phyloP scores from a whole-genome alignment of 2,329 filamentous ascomycete species.

The Fusarium gaditjirri region DNA sequence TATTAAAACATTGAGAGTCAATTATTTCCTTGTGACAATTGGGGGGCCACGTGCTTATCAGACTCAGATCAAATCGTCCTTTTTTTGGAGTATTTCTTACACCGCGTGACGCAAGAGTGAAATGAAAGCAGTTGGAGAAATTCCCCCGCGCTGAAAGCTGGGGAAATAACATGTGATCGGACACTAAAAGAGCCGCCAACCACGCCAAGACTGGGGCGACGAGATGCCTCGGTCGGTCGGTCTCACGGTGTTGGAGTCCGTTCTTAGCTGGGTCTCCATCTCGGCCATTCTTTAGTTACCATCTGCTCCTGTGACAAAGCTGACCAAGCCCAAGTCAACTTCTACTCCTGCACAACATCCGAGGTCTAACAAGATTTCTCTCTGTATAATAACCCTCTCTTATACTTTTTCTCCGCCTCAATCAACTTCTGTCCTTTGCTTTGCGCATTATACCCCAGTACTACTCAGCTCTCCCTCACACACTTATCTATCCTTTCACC shows the following conservation, averaged over 20 bases:
- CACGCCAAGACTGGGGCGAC: constrained; percentile 38
- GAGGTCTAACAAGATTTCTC: constrained; percentile 39
- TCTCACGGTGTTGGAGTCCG: constrained; percentile 42
- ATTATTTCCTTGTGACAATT: constrained; percentile 33
- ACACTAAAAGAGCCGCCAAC: constrained; percentile 38
- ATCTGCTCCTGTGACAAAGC: constrained; percentile 28
- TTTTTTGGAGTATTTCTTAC: constrained; percentile 22
- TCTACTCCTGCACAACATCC: constrained; percentile 41
- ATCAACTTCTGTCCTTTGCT: constrained; percentile 3
- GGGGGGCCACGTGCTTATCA: constrained; percentile 24
- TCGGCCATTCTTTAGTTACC: constrained; percentile 9
- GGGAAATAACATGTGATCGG: constrained; percentile 47
- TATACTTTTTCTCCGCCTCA: constrained; percentile 4
- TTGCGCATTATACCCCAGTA: constrained; percentile 23
- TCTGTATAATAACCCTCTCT: constrained; percentile 34
- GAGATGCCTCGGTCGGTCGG: constrained; percentile 48
- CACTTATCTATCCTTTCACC: not conserved
- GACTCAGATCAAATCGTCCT: constrained; percentile 4
- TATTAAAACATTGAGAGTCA: not conserved
- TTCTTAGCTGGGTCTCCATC: not conserved
- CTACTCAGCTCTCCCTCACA: constrained; percentile 4
- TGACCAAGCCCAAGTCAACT: constrained; percentile 32
- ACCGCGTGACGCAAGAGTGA: constrained; percentile 37
- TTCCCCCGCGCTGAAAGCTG: constrained; percentile 41
- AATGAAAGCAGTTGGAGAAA: constrained; percentile 11